Evolutionary conservation across 1,284 basidiomycete genomes (phyloP).

Genomic region (Coniferiporia sulphurascens): DNA sequence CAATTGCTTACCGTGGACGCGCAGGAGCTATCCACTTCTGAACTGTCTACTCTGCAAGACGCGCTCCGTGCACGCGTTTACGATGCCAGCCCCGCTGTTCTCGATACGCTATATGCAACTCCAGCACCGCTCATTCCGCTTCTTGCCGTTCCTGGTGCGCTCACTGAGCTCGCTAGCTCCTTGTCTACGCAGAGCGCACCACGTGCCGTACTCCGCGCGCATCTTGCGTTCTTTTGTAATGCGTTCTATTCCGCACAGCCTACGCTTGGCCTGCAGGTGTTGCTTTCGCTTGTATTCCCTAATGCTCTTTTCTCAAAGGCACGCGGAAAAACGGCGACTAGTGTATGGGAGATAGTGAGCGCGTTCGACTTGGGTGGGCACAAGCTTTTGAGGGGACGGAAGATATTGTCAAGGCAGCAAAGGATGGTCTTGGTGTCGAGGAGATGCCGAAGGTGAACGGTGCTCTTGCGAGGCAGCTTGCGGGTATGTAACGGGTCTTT

Average conservation of each 20-base stretch:
- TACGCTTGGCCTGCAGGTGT: constrained; percentile 39
- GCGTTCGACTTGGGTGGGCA: constrained; percentile 31
- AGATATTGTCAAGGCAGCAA: constrained; percentile 30
- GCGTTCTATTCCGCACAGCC: constrained; percentile 28
- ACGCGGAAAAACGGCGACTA: constrained; percentile 53
- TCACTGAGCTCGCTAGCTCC: constrained; percentile 45
- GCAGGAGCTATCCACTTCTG: constrained; percentile 25
- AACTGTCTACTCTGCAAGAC: constrained; percentile 45
- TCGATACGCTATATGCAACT: constrained; percentile 61
- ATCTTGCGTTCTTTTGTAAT: constrained; percentile 34
- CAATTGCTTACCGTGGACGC: constrained; percentile 27
- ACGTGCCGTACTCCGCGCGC: constrained; percentile 27
- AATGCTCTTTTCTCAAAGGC: constrained; percentile 70
- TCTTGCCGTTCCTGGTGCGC: constrained; percentile 37
- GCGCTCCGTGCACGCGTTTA: constrained; percentile 59
- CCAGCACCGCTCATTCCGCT: constrained; percentile 43
- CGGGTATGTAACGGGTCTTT: constrained; percentile 38
- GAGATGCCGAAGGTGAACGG: constrained; percentile 49
- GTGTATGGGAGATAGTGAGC: constrained; percentile 61
- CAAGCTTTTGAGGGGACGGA: constrained; percentile 19
- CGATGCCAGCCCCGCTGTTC: constrained; percentile 57
- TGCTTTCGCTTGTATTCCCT: constrained; percentile 64
- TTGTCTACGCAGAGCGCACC: constrained; percentile 27
- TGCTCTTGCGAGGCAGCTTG: constrained; percentile 51
- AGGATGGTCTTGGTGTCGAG: constrained; percentile 30